Evolutionary conservation across 192 early-diverging fungal species (phyloP).

Genomic region (Podila epicladia): DNA sequence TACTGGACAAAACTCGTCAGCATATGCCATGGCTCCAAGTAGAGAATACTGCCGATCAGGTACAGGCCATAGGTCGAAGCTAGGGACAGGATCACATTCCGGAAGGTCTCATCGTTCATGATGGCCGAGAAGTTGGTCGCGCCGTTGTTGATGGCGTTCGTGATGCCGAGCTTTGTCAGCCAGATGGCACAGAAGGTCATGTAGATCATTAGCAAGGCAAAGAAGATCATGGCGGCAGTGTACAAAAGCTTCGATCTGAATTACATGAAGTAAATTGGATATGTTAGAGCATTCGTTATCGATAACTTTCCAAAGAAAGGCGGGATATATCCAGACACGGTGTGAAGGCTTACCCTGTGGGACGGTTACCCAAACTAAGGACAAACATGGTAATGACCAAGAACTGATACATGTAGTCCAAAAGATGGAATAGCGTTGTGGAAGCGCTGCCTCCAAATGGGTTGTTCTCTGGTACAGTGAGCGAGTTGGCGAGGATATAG

Average conservation of each 20-base stretch:
- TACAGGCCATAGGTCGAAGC: slow-evolving; percentile 88
- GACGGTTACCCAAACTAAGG: slow-evolving; percentile 89
- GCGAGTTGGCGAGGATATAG: slow-evolving; percentile 71
- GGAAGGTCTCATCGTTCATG: slow-evolving; percentile 65
- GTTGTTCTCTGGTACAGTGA: slow-evolving; percentile 52
- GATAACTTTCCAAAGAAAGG: neutral
- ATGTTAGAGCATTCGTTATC: too few species aligned
- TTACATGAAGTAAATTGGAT: too few species aligned
- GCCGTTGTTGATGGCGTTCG: slow-evolving; percentile 47
- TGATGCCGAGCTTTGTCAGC: slow-evolving; percentile 63
- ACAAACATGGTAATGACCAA: slow-evolving; percentile 85
- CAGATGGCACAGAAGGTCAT: slow-evolving; percentile 80
- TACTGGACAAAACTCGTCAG: slow-evolving; percentile 88
- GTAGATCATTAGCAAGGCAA: slow-evolving; percentile 83
- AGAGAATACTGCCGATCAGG: slow-evolving; percentile 76
- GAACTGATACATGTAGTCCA: slow-evolving; percentile 79
- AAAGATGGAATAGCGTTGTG: slow-evolving; percentile 69
- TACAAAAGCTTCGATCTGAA: slow-evolving; percentile 73
- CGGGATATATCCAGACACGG: neutral
- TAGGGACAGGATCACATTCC: slow-evolving; percentile 83
- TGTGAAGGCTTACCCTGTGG: slow-evolving; percentile 68
- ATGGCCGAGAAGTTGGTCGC: slow-evolving; percentile 54
- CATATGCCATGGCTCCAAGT: slow-evolving; percentile 93
- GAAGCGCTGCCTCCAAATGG: slow-evolving; percentile 66
- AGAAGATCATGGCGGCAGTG: slow-evolving; percentile 74